Evolutionary conservation across 106 monocot genomes (phyloP), one percentile per base, ranked within the genome.

Genomic region (Apostasia shenzhenica): DNA sequence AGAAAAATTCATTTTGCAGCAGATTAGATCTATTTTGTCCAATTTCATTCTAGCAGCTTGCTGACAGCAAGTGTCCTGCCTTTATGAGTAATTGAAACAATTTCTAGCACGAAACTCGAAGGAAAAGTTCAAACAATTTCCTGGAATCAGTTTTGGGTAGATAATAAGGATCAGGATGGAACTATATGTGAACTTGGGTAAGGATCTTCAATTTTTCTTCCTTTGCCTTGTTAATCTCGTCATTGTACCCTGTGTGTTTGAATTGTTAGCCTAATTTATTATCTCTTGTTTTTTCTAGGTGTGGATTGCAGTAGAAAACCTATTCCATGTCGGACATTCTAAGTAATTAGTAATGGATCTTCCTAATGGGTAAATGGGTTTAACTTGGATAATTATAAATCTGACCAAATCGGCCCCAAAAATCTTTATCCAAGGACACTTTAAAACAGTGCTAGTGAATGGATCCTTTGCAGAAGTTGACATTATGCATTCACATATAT

Each of bases 291-390:
- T 50, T 3, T 59, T 43, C 60, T 66, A 79, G 79, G 74, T 12
- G 83, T n/a, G n/a, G n/a, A n/a, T n/a, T n/a, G 85, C 55, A 41
- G 73, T 57, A 83, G 68, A 58, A 78, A 73, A 41, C 81, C 67
- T 39, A 2, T 48, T 13, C 13, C 56, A 45, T 54, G 6, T 69
- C n/a, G 66, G 53, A n/a, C n/a, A n/a, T n/a, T 50, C 65, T 13
- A 82, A 75, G 74, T n/a, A n/a, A n/a, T n/a, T n/a, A 59, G 14
- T 56, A 59, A 11, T 59, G 67, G 55, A 46, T 66, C 39, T 54
- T 52, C n/a, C 72, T 8, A 67, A 72, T 61, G 74, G 49, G 45
- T 51, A 12, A 1, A n/a, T n/a, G n/a, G n/a, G n/a, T 47, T 43
- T 11, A 78, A 44, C 26, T 41, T 14, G 58, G 76, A 70, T 47